Base-by-base conservation (phyloP, 805 yeast genomes). In the Spathaspora boniae region DNA sequence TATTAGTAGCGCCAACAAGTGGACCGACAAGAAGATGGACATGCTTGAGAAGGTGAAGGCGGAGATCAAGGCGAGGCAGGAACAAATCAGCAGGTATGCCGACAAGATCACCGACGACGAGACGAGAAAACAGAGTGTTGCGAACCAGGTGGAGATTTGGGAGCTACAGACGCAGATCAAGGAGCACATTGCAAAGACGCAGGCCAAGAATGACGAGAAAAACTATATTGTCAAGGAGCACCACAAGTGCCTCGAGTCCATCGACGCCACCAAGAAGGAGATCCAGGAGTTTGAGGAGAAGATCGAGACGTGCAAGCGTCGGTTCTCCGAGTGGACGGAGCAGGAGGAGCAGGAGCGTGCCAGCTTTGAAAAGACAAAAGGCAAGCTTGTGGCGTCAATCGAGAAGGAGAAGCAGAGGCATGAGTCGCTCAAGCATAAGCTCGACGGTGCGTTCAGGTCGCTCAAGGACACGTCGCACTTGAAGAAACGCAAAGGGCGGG, bases 211-310 rank as follows among this genome's bases (percentile, higher is more conserved):
- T 2, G 76, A 75, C 23, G 95, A 87, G 47, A 72, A 68, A 30
- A 74, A 65, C 33, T 88, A 84, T 55, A 82, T 80, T 77, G 48
- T 56, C 6, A 65, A 63, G 20, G 91, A 85, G 51, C 70, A 76
- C 20, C 58, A 56, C 14, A 72, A 78, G 34, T 82, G 87, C 0
- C 46, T 54, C 8, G 58, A 56, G 6, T 71, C 87, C 0, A 65
- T 72, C 0, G 43, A 44, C 9, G 82, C 75, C 12, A 69, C 80
- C 0, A 50, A 60, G 16, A 36, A 39, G 0, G 61, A 62, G 35
- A 45, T 66, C 11, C 43, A 44, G 8, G 51, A 46, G 2, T 45
- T 56, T 11, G 43, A 52, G 24, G 33, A 36, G 5, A 58, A 50
- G 26, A 41, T 38, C 29, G 39, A 42, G 7, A 44, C 40, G 9